Evolutionary conservation across 352 stramenopile species (phyloP).

Genomic region (Pythium dissimile): DNA sequence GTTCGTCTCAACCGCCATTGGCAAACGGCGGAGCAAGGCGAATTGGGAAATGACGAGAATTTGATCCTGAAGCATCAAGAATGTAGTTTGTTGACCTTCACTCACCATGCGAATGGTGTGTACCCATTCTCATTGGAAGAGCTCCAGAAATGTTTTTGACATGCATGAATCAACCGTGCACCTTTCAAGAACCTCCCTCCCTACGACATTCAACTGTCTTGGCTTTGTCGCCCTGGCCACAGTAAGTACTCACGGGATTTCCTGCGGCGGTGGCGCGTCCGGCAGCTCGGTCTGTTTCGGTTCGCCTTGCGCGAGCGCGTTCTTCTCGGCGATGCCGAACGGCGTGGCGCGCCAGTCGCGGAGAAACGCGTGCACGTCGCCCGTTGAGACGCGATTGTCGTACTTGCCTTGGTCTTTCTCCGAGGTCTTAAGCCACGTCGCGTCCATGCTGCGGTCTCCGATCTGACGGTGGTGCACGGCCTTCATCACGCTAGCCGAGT

Average conservation of each 20-base stretch:
- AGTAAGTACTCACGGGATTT: slow-evolving; percentile 38
- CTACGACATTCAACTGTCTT: too few relatives aligned
- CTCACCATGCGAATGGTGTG: slow-evolving; percentile 1
- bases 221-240: too few relatives aligned
- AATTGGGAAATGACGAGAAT: neutral
- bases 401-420: slow-evolving; percentile 39
- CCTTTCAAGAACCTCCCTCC: too few relatives aligned
- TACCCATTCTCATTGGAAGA: too few relatives aligned
- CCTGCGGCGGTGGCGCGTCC: slow-evolving; percentile 36
- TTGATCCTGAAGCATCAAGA: neutral
- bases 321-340: slow-evolving; percentile 52
- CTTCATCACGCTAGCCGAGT: slow-evolving; percentile 58
- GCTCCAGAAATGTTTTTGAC: too few relatives aligned
- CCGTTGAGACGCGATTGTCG: slow-evolving; percentile 33
- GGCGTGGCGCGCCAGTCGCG: slow-evolving; percentile 46
- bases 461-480: slow-evolving; percentile 56
- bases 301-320: slow-evolving; percentile 31
- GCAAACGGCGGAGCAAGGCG: too few relatives aligned
- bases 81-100: slow-evolving; percentile 6
- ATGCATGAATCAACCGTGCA: too few relatives aligned
- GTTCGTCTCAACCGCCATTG: slow-evolving; percentile 22
- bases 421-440: slow-evolving; percentile 44
- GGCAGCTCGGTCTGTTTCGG: slow-evolving; percentile 43
- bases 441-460: slow-evolving; percentile 34
- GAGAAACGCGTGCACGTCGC: slow-evolving; percentile 45